Evolutionary conservation across 2,329 filamentous ascomycete genomes (phyloP).

Genomic region (Nemania sp.): DNA sequence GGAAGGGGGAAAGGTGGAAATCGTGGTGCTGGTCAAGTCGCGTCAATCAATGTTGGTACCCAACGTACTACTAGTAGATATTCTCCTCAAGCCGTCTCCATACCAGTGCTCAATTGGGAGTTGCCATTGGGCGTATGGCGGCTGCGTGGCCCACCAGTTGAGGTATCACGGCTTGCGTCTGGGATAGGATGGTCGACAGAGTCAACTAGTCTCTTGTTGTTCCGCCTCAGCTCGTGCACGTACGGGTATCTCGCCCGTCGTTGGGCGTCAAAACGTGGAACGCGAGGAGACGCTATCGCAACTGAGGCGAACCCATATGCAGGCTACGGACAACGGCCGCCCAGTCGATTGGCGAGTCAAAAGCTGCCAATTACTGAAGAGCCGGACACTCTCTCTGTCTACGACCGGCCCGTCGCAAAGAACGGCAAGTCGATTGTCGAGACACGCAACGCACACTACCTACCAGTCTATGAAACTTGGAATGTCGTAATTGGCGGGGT

Average conservation of each 20-base stretch:
- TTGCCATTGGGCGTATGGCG: conserved; percentile 33
- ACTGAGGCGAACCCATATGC: conserved; percentile 19
- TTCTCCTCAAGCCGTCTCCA: background rate
- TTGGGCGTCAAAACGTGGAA: conserved; percentile 39
- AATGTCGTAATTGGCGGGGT: conserved; percentile 19
- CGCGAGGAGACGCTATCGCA: conserved; percentile 11
- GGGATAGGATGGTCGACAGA: too few species aligned
- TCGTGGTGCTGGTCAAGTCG: conserved; percentile 5
- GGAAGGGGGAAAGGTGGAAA: conserved; percentile 8
- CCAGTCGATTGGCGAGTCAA: conserved; percentile 26
- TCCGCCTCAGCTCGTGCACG: conserved; percentile 11
- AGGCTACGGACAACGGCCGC: conserved; percentile 17
- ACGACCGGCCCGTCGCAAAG: conserved; percentile 6
- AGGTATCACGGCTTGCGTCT: conserved; percentile 31
- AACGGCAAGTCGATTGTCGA: conserved; percentile 14
- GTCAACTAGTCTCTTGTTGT: background rate
- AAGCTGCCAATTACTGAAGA: conserved; percentile 14
- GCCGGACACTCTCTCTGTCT: conserved; percentile 2
- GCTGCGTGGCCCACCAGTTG: conserved; percentile 20
- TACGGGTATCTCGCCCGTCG: conserved; percentile 17
- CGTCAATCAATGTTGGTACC: conserved; percentile 27
- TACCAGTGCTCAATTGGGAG: conserved; percentile 32
- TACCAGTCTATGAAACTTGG: conserved; percentile 19
- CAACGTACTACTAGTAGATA: conserved; percentile 10
- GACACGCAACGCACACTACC: conserved; percentile 10